Evolutionary conservation across 192 early-diverging fungal species (phyloP).

Genomic region (Backusella luteola): DNA sequence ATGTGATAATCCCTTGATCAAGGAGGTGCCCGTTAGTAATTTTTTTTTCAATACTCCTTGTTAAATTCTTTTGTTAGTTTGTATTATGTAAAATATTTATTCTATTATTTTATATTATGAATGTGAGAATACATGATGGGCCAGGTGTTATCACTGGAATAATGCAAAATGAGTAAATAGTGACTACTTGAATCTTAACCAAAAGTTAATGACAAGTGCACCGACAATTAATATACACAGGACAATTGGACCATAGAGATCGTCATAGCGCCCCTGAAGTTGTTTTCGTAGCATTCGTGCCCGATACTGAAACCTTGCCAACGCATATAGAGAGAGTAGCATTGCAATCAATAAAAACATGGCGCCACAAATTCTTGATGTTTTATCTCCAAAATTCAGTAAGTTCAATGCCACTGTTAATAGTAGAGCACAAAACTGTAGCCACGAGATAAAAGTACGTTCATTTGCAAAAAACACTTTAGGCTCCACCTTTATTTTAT

Average conservation of each 20-base stretch:
- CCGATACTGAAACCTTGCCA: constrained; percentile 21
- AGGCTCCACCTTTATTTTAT: constrained; percentile 68
- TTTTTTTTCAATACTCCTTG: not conserved
- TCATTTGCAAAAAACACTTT: constrained; percentile 91
- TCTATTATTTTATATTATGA: not conserved
- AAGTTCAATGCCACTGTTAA: constrained; percentile 68
- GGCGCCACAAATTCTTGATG: constrained; percentile 53
- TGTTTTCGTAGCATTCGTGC: constrained; percentile 50
- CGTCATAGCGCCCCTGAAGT: constrained; percentile 55
- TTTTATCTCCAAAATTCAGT: constrained; percentile 69
- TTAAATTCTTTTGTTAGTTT: not conserved
- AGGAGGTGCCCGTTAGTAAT: not conserved
- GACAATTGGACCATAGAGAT: constrained; percentile 67
- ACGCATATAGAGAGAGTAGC: constrained; percentile 11
- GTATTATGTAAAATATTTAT: not conserved
- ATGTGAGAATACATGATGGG: not conserved
- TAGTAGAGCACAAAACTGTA: constrained; percentile 71
- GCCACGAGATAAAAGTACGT: constrained; percentile 82
- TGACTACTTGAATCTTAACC: not conserved
- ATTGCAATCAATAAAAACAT: constrained; percentile 28
- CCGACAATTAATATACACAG: constrained; percentile 65
- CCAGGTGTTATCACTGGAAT: too few relatives aligned
- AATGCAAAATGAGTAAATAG: too few relatives aligned
- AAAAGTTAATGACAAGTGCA: constrained; percentile 42
- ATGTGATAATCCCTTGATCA: not conserved